These are phyloP conservation scores for Niveomyces coronatus DNA, from an alignment of 2,329 filamentous ascomycete species.

Conservation along the genomic window DNA sequence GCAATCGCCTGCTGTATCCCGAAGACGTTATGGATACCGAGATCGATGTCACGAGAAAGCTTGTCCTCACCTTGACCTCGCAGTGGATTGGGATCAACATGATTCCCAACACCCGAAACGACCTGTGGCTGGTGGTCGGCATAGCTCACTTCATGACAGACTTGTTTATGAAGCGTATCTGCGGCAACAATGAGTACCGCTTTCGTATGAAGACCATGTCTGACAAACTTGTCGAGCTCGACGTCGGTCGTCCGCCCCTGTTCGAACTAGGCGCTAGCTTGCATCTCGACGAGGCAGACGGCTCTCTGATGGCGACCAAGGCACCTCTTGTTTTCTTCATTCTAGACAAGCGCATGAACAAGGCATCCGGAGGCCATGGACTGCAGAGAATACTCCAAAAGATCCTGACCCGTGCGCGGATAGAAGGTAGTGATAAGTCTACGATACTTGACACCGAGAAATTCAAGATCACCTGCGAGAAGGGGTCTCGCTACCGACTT, in stretches of 20 bases:
- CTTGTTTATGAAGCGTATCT: constrained; percentile 79
- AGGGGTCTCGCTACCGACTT: constrained; percentile 73
- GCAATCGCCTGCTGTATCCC: constrained; percentile 73
- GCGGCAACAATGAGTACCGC: constrained; percentile 89
- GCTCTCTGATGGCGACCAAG: constrained; percentile 85
- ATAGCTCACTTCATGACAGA: constrained; percentile 94
- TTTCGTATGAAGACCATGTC: constrained; percentile 80
- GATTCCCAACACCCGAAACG: constrained; percentile 67
- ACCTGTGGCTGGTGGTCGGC: constrained; percentile 83
- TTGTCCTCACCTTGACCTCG: constrained; percentile 76
- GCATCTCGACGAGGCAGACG: constrained; percentile 72
- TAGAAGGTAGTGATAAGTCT: constrained; percentile 47
- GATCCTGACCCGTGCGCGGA: constrained; percentile 77
- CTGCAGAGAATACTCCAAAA: constrained; percentile 78
- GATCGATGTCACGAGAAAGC: constrained; percentile 65
- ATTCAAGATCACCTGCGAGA: constrained; percentile 79
- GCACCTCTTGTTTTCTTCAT: constrained; percentile 88
- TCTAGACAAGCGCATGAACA: constrained; percentile 80
- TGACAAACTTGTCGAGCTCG: constrained; percentile 71
- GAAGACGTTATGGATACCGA: constrained; percentile 78
- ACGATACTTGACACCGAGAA: constrained; percentile 63
- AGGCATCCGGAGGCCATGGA: constrained; percentile 71
- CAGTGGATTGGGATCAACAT: constrained; percentile 96
- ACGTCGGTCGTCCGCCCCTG: constrained; percentile 73
- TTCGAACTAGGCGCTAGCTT: constrained; percentile 69